Evolutionary conservation across 768 basidiomycete species (phyloP).

Genomic region (Hydnomerulius pinastri): DNA sequence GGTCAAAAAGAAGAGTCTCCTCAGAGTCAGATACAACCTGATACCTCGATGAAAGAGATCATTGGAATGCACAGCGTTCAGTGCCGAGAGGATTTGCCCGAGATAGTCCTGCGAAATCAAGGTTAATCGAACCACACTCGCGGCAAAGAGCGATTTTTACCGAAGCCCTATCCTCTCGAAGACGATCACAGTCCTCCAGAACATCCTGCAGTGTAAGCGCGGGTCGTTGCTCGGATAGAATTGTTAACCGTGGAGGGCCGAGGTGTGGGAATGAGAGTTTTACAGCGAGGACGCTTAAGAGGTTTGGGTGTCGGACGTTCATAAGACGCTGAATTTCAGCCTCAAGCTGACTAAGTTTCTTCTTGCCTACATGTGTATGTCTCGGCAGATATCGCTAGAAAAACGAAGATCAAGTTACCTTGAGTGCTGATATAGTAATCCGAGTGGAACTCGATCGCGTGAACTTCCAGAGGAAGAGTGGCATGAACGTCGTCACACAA

Average conservation of each 20-base stretch:
- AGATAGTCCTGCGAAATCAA: conserved; percentile 64
- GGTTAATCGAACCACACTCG: not conserved
- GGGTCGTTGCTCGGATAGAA: conserved; percentile 75
- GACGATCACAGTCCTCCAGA: conserved; percentile 71
- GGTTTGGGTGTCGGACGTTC: conserved; percentile 60
- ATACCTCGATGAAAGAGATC: conserved; percentile 73
- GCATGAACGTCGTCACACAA: conserved; percentile 63
- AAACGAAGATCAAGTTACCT: conserved; percentile 37
- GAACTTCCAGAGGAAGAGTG: conserved; percentile 67
- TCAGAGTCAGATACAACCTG: not conserved
- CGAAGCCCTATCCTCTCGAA: conserved; percentile 71
- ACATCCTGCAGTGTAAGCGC: conserved; percentile 69
- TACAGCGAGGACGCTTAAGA: conserved; percentile 67
- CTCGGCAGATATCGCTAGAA: not conserved
- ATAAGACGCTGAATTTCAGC: conserved; percentile 63
- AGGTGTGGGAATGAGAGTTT: conserved; percentile 58
- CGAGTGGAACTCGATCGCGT: conserved; percentile 64
- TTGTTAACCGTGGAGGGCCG: conserved; percentile 54
- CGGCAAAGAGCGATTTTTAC: conserved; percentile 40
- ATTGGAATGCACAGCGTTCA: conserved; percentile 65
- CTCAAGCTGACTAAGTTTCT: conserved; percentile 70
- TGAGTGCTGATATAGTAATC: conserved; percentile 68
- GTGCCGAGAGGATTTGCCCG: conserved; percentile 66
- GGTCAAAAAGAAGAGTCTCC: not conserved
- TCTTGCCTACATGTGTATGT: conserved; percentile 45